Conservation (phyloP, 169 alveolate genomes). For the Blepharisma undulans region DNA sequence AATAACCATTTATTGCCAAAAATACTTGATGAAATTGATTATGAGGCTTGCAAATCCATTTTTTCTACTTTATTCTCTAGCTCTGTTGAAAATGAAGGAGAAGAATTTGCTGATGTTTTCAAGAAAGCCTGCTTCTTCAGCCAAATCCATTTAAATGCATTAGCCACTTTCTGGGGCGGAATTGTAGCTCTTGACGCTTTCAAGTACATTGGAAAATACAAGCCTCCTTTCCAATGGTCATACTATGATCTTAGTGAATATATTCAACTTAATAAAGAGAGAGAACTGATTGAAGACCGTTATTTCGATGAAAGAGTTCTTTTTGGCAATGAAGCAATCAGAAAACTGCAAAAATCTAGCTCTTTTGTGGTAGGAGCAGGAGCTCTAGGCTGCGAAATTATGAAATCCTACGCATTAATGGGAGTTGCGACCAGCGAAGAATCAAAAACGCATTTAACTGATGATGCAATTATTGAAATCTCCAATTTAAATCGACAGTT, state of each 20-base stretch:
- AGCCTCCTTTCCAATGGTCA: constrained; percentile 96
- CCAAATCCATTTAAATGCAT: constrained; percentile 90
- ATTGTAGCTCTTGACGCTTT: constrained; percentile 96
- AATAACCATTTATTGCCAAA: constrained; percentile 73
- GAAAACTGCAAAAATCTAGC: constrained; percentile 76
- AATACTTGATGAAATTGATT: constrained; percentile 67
- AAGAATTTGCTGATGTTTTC: constrained; percentile 76
- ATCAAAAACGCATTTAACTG: constrained; percentile 93
- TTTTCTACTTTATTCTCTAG: constrained; percentile 84
- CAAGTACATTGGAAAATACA: constrained; percentile 97
- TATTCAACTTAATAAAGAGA: constrained; percentile 39
- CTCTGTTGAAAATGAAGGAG: not conserved
- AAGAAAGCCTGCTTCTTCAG: constrained; percentile 83
- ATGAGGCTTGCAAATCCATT: constrained; percentile 49
- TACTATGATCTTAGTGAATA: constrained; percentile 93
- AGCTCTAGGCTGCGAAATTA: constrained; percentile 98
- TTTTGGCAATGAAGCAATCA: constrained; percentile 86
- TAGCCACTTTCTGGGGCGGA: constrained; percentile 98
- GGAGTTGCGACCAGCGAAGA: constrained; percentile 92
- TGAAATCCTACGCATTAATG: constrained; percentile 95
- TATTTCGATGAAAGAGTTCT: constrained; percentile 92
- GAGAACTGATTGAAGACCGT: constrained; percentile 67
- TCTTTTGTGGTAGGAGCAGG: constrained; percentile 95
- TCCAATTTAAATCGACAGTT: constrained; percentile 97
- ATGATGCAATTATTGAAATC: constrained; percentile 96